Evolutionary conservation across 2,329 filamentous ascomycete species (phyloP), one percentile per base, ranked within the genome.

Genomic region (Fusarium coffeatum): DNA sequence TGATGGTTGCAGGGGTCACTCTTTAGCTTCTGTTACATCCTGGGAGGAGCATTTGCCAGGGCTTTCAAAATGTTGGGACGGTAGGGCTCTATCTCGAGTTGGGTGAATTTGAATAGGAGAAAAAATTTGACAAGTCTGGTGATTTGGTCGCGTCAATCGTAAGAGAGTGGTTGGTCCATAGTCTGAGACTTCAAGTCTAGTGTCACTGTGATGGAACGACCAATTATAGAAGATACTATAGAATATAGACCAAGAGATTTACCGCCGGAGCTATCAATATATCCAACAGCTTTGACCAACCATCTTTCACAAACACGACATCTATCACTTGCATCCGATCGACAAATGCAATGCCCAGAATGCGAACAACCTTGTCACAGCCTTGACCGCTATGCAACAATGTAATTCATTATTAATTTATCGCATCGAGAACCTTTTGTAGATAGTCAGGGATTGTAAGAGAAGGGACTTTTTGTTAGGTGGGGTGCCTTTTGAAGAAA

Each of bases 21-120:
- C 49, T 48, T 43, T 65, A 55, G 55, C 30, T 43, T 43, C 25
- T 22, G 62, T 66, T 66, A 61, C 55, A 55, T 59, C 45, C 16
- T 27, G 48, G 32, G 56, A 62, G 63, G 59, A 41, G 37, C 20
- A 25, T 37, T 25, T 25, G 22, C 57, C 53, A 37, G 48, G 62
- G 46, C 42, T 34, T n/a, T 27, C 37, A 66, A 66, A 66, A 20
- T 66, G 63, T 66, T 66, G 63, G 62, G 63, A 66, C n/a, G 25
- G 34, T 48, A 66, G 47, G 47, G 53, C 30, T 59, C 28, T 46
- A 12, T 25, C 12, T 42, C 20, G 32, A 51, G 34, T 23, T 23
- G 15, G n/a, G 22, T 34, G 18, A 25, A 18, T 13, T 20, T 12
- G 13, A 42, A 20, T 12, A 58, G 3, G 10, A 10, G 28, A 27